Percentiles rank a stretch among this genome's conserved stretches.
phyloP scores from a whole-genome alignment of 495 filamentous ascomycete species.

The Lophiotrema nucula region DNA sequence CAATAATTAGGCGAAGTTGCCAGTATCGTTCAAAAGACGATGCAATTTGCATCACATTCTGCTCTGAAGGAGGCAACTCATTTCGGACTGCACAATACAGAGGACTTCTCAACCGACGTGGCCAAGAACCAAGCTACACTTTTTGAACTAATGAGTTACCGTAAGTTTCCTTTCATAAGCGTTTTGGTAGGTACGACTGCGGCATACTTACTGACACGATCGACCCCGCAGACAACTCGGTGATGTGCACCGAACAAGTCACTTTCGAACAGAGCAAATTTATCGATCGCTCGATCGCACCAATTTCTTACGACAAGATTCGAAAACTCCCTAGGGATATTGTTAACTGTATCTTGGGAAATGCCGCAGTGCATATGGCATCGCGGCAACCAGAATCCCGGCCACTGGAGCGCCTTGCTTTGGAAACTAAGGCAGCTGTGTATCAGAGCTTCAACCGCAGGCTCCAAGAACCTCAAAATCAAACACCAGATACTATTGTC shows the following conservation, averaged over 20 bases:
- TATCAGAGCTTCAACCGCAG: constrained; percentile 23
- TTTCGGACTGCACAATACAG: constrained; percentile 1
- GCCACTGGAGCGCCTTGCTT: constrained; percentile 12
- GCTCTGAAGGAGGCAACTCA: constrained; percentile 17
- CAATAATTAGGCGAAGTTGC: constrained; percentile 13
- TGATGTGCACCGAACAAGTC: constrained; percentile 9
- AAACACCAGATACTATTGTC: constrained; percentile 19
- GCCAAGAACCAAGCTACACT: neutral
- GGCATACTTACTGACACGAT: neutral
- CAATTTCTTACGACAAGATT: constrained; percentile 5
- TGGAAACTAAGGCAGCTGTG: constrained; percentile 18
- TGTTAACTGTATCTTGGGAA: constrained; percentile 19
- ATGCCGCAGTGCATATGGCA: constrained; percentile 27
- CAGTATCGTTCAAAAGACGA: constrained; percentile 17
- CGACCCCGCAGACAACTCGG: constrained; percentile 8
- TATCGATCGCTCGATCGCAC: constrained; percentile 14
- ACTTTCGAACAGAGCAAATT: constrained; percentile 11
- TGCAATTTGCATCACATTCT: constrained; percentile 9
- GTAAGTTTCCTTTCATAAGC: constrained; percentile 14
- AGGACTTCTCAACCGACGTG: neutral
- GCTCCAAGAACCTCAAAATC: constrained; percentile 12
- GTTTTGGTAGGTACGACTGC: neutral
- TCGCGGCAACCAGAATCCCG: constrained; percentile 13
- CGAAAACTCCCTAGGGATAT: constrained; percentile 11
- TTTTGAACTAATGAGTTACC: constrained; percentile 18